Base-by-base conservation (phyloP, 306 rosid genomes). In the Prunus mira region DNA sequence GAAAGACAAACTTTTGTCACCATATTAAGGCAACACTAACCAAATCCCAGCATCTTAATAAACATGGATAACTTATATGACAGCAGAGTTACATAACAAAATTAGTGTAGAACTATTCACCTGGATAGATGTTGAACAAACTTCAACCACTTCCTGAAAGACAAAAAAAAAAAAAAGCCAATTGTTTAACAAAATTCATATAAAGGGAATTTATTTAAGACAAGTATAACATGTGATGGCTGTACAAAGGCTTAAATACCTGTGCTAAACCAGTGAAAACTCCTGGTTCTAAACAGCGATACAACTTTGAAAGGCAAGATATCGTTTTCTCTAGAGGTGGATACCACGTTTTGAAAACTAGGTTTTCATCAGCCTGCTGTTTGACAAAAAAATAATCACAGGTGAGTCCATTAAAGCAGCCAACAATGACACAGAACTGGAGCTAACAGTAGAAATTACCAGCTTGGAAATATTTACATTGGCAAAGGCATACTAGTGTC, bases 201-300 rank as follows among this genome's bases (percentile, higher is more conserved):
- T 78, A 41, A 73, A 51, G n/a, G 66, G 78, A 52, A 54, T 12
- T 30, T 60, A 47, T 41, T 66, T 19, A 58, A 38, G 61, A 45
- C 58, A 25, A 69, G 20, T 65, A 15, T 76, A 41, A 70, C 58
- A 38, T 19, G 43, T 38, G 51, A 51, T 7, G 41, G 24, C 63
- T 28, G 12, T 52, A 51, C 54, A 67, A 81, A 82, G 72, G 67
- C 71, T 71, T 20, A 14, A 54, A 61, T 89, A 95, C 99, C 99
- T 96, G 99, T 41, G 98, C 99, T 87, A 96, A 86, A 77, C 99
- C 99, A 24, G 98, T 96, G 81, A 96, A 96, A 71, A 96, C 99
- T 61, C 58, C 93, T 54, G 91, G 86, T 82, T 96, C 99, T 82
- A 96, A 85, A 82, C 98, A 91, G 43, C 92, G 98, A 80, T 96